Conservation (phyloP, 2,329 filamentous ascomycete species). For the Knufia petricola region DNA sequence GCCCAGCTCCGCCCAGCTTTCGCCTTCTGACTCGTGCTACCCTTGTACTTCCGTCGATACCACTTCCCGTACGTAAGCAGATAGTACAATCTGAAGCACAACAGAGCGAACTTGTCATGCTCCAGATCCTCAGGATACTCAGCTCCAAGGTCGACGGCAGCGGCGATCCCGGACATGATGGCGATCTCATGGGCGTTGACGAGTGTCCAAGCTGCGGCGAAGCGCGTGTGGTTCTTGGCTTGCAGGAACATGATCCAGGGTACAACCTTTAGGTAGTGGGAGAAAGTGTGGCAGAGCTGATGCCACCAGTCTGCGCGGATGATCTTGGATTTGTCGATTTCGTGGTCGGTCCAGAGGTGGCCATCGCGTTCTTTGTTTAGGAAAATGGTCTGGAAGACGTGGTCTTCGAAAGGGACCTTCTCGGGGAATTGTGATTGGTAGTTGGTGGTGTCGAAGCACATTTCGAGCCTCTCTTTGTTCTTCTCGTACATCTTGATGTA, state of each 20-base stretch:
- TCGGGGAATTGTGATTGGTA: slow-evolving; percentile 60
- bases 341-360: slow-evolving; percentile 47
- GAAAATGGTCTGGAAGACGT: slow-evolving; percentile 61
- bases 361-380: slow-evolving; percentile 46
- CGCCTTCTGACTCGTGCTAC: slow-evolving; percentile 26
- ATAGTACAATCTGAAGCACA: slow-evolving; percentile 54
- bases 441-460: slow-evolving; percentile 64
- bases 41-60: slow-evolving; percentile 33
- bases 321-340: slow-evolving; percentile 48
- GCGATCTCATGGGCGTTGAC: slow-evolving; percentile 59
- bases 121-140: slow-evolving; percentile 54
- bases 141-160: slow-evolving; percentile 59
- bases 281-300: slow-evolving; percentile 51
- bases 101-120: slow-evolving; percentile 51
- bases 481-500: slow-evolving; percentile 48
- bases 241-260: slow-evolving; percentile 65
- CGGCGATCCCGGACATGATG: slow-evolving; percentile 60
- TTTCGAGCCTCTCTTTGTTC: slow-evolving; percentile 47
- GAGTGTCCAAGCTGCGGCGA: slow-evolving; percentile 59
- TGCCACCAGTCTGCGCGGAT: slow-evolving; percentile 55
- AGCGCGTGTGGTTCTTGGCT: slow-evolving; percentile 52
- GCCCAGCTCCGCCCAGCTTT: slow-evolving; percentile 45
- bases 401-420: slow-evolving; percentile 44
- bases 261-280: slow-evolving; percentile 53
- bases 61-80: slow-evolving; percentile 52